Evolutionary conservation across 2,329 filamentous ascomycete species (phyloP), one percentile per base, ranked within the genome.

Genomic region (Fusarium buharicum): DNA sequence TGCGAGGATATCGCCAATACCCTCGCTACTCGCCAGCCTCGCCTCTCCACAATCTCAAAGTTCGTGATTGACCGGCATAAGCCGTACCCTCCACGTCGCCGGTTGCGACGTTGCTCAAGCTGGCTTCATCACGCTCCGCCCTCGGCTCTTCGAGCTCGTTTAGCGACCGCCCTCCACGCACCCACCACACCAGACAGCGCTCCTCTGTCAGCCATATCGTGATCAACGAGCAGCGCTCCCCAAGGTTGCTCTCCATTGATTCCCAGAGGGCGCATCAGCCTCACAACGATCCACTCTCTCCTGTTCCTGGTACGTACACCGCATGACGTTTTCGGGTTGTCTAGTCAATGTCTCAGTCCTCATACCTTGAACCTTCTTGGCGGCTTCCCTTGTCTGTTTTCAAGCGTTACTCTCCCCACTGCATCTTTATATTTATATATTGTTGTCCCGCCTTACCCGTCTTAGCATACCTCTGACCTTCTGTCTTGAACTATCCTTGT

Each of bases 81-180:
- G 48, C 61, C 37, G 45, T 44, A 52, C 37, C 56, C 28, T 59
- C 52, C 34, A 54, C 45, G 68, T 70, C 59, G 68, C 68, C 55
- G 40, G 37, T 50, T 56, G 66, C 68, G 59, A 69, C 69, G 53
- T 66, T 57, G 17, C 50, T 53, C 76, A 82, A 77, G 67, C 81
- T 86, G 84, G 83, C 82, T 77, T 78, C 80, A 68, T 73, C 77
- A 77, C 79, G 76, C 63, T 73, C 76, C 65, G 74, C 77, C 68
- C 77, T 79, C 67, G 83, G 82, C 73, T 83, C 84, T 59, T 85
- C 84, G 76, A 78, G 76, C 74, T 83, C 83, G 69, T 80, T 79
- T 69, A 81, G 78, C 76, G 81, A 82, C 74, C 75, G 78, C 66
- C 78, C 81, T 59, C 70, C 74, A 51, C 76, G 76, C 56, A 79